Conservation (phyloP, 176 grass and related monocot genomes). For the Cymbopogon citratus region DNA sequence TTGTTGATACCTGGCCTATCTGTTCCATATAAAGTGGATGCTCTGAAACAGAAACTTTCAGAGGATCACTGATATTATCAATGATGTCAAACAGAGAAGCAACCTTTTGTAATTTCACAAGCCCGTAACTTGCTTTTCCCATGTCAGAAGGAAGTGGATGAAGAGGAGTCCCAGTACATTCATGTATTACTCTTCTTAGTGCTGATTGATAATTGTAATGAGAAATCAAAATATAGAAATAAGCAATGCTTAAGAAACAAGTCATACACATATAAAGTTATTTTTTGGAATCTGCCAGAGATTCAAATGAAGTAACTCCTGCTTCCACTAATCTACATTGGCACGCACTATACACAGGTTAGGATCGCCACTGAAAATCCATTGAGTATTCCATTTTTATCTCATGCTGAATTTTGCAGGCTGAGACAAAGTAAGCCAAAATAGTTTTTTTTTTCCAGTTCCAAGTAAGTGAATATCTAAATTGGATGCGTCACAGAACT, state of each 20-base stretch:
- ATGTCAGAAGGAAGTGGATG: conserved; percentile 61
- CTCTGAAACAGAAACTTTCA: conserved; percentile 55
- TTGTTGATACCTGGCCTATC: conserved; percentile 57
- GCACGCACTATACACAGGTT: conserved; percentile 5
- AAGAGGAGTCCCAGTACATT: conserved; percentile 50
- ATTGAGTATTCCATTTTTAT: not conserved
- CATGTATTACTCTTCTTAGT: conserved; percentile 76
- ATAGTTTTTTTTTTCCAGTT: too few species aligned
- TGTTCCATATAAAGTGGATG: conserved; percentile 85
- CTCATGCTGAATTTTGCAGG: not conserved
- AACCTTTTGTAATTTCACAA: conserved; percentile 59
- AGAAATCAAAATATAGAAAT: conserved; percentile 19
- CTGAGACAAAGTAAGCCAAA: too few species aligned
- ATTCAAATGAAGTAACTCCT: conserved; percentile 7
- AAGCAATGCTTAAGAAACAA: not conserved
- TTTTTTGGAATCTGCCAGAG: not conserved
- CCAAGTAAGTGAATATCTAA: not conserved
- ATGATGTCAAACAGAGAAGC: conserved; percentile 62
- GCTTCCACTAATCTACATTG: not conserved
- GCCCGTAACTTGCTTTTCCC: conserved; percentile 61
- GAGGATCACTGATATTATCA: conserved; percentile 47
- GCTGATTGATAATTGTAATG: conserved; percentile 47
- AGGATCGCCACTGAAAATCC: not conserved
- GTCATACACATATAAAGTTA: not conserved
- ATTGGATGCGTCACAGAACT: not conserved